A percentile compares a stretch with the other conserved stretches of the same genome.
Conservation (phyloP, 2,329 filamentous ascomycete species). For the Fusarium cicatricum region DNA sequence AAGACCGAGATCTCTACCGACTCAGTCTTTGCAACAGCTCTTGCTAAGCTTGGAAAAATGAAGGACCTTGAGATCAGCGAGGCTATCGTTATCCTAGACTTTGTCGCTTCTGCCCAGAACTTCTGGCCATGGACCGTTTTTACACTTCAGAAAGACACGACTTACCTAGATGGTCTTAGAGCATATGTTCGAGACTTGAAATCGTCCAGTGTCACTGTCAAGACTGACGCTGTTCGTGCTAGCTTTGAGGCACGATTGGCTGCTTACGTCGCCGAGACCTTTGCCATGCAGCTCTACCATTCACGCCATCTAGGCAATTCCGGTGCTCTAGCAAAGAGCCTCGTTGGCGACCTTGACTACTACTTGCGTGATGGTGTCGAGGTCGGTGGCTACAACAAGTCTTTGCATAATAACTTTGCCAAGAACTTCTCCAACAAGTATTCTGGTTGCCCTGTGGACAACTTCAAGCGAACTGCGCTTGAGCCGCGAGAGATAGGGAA, state of each 20-base stretch:
- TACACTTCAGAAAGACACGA: slow-evolving; percentile 75
- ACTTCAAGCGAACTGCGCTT: slow-evolving; percentile 80
- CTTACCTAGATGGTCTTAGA: slow-evolving; percentile 76
- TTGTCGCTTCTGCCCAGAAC: slow-evolving; percentile 88
- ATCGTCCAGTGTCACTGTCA: slow-evolving; percentile 60
- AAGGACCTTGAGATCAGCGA: slow-evolving; percentile 69
- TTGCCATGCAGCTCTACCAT: slow-evolving; percentile 90
- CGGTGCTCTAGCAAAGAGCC: slow-evolving; percentile 69
- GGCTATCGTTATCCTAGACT: slow-evolving; percentile 80
- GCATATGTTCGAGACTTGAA: slow-evolving; percentile 71
- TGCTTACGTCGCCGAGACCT: slow-evolving; percentile 83
- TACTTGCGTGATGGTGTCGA: slow-evolving; percentile 80
- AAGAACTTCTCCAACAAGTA: slow-evolving; percentile 86
- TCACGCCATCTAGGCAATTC: slow-evolving; percentile 78
- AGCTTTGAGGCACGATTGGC: slow-evolving; percentile 76
- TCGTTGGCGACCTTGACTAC: slow-evolving; percentile 81
- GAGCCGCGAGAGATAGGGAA: slow-evolving; percentile 72
- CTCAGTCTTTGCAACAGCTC: slow-evolving; percentile 77
- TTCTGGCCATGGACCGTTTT: slow-evolving; percentile 96
- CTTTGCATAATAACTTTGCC: slow-evolving; percentile 84
- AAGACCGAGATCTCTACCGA: slow-evolving; percentile 58
- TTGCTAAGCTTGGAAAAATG: slow-evolving; percentile 74
- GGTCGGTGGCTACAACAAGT: slow-evolving; percentile 85
- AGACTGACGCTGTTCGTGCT: slow-evolving; percentile 63
- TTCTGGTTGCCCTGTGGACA: slow-evolving; percentile 73